Conservation (phyloP, 2,329 filamentous ascomycete species). For the Fusarium stilboides region DNA sequence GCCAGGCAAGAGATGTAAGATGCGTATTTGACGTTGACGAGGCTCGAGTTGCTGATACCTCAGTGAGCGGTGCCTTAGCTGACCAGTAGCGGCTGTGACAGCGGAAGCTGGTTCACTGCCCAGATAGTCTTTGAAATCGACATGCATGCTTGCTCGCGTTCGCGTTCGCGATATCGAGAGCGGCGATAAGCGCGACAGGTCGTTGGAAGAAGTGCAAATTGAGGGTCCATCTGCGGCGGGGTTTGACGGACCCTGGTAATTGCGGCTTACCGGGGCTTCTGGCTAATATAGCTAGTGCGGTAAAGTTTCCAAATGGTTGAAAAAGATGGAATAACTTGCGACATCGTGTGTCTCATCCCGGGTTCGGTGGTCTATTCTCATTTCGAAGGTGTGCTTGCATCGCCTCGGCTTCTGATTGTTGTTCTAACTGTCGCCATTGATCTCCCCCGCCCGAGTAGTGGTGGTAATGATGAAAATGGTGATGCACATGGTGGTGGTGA, state of each 20-base stretch:
- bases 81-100: too few species aligned
- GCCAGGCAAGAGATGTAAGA: conserved; percentile 8
- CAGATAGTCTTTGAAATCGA: too few species aligned
- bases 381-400: conserved; percentile 32
- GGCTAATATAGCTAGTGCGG: background rate
- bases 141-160: background rate
- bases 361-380: conserved; percentile 20
- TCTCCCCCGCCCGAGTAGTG: conserved; percentile 32
- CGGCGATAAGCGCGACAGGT: background rate
- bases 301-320: background rate
- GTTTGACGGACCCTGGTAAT: background rate
- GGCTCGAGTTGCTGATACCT: background rate
- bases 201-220: background rate
- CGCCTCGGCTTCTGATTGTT: conserved; percentile 41
- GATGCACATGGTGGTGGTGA: conserved; percentile 42
- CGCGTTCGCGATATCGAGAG: background rate
- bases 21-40: conserved; percentile 9
- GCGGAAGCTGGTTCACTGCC: too few species aligned
- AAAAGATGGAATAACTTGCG: background rate
- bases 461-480: conserved; percentile 46
- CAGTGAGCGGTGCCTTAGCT: background rate
- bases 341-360: conserved; percentile 14
- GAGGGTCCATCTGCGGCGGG: background rate
- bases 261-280: background rate
- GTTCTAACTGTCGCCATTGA: conserved; percentile 36